Evolutionary conservation across 257 asterid species (phyloP).

Genomic region (Solanum sejunctum): DNA sequence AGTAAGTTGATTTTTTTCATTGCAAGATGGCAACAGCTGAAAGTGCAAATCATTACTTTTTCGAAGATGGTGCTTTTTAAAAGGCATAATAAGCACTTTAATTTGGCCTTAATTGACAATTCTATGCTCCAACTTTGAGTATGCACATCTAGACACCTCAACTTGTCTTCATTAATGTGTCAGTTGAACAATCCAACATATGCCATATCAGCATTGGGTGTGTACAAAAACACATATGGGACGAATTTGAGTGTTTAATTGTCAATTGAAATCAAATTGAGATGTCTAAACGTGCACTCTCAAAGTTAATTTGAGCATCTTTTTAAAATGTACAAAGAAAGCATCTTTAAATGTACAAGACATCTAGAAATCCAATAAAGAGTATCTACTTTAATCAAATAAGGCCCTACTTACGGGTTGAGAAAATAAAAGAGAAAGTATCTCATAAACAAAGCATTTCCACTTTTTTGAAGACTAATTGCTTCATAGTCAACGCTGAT

Average conservation of each 20-base stretch:
- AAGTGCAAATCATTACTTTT: not conserved
- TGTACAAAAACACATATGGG: accelerated
- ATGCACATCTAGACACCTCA: not conserved
- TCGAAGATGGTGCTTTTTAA: not conserved
- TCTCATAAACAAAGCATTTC: not conserved
- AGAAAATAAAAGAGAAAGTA: not conserved
- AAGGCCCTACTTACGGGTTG: not conserved
- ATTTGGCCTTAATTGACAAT: not conserved
- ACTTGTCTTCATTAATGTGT: not conserved
- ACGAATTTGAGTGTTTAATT: not conserved
- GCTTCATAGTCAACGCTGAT: not conserved
- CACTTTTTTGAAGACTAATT: not conserved
- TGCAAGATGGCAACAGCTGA: not conserved
- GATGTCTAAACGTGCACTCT: not conserved
- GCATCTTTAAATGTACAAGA: not conserved
- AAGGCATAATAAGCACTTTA: not conserved
- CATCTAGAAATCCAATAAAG: not conserved
- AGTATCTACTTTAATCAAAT: not conserved
- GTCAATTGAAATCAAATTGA: not conserved
- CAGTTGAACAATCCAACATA: not conserved
- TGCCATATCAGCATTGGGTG: not conserved
- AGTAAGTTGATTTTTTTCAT: not conserved
- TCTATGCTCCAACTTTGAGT: not conserved
- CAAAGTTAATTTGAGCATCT: not conserved
- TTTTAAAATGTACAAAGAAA: not conserved